Conservation (phyloP, 164 flowering plant species). For the Vitis rotundifolia region DNA sequence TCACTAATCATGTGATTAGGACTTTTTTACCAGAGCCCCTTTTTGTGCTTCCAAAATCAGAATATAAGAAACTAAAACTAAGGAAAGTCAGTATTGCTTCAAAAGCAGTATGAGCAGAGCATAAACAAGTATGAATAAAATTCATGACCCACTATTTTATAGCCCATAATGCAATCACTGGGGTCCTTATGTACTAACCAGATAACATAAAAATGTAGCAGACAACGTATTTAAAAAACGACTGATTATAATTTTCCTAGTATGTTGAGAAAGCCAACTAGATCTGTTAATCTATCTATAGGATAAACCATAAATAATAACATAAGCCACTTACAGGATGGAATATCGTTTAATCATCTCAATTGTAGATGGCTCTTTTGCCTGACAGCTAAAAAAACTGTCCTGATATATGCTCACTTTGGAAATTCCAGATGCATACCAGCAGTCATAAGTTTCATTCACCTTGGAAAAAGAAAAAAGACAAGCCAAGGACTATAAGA, state of each 20-base stretch:
- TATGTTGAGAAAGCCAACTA: too few species aligned
- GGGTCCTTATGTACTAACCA: not conserved
- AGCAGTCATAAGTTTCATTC: constrained; percentile 83
- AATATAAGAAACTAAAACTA: too few species aligned
- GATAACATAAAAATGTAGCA: not conserved
- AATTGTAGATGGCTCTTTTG: constrained; percentile 50
- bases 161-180: not conserved
- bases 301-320: too few species aligned
- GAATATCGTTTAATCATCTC: constrained; percentile 63
- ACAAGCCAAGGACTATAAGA: not conserved
- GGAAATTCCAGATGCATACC: constrained; percentile 70
- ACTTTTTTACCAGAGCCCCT: too few species aligned
- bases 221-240: not conserved
- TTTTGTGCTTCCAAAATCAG: not conserved
- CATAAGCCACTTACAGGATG: constrained; percentile 50
- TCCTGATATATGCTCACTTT: constrained; percentile 61
- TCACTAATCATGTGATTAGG: too few species aligned
- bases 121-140: not conserved
- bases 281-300: too few species aligned
- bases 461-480: constrained; percentile 40
- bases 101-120: not conserved
- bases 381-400: constrained; percentile 60
- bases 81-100: not conserved
- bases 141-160: not conserved
- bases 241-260: not conserved